Evolutionary conservation across 2,329 filamentous ascomycete species (phyloP).

Genomic region (Fusarium armeniacum): DNA sequence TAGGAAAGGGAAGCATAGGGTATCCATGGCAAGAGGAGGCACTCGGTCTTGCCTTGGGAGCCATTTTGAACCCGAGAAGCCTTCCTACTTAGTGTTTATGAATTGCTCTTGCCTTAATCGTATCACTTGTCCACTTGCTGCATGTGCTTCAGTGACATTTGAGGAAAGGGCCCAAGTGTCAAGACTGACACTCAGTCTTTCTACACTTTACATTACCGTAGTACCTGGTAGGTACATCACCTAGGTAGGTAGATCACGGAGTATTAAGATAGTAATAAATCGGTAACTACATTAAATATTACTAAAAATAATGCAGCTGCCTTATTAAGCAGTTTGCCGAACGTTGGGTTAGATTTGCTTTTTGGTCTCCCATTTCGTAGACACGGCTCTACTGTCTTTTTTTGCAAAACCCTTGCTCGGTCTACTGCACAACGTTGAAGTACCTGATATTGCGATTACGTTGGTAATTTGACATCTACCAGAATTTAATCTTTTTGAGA

Average conservation of each 20-base stretch:
- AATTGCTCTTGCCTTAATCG: slow-evolving; percentile 17
- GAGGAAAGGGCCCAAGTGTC: slow-evolving; percentile 4
- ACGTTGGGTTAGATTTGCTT: background rate
- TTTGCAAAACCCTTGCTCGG: background rate
- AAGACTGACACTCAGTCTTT: background rate
- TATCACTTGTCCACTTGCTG: background rate
- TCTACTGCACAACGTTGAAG: background rate
- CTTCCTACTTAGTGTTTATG: background rate
- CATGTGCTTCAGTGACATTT: background rate
- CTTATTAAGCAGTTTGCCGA: background rate
- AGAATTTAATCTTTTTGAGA: background rate
- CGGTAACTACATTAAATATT: background rate
- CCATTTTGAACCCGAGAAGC: background rate
- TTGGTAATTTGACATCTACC: background rate
- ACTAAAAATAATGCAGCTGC: background rate
- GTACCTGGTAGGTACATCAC: too few species aligned
- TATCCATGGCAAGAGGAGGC: background rate
- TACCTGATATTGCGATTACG: too few species aligned
- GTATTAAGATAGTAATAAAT: too few species aligned
- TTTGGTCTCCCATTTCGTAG: background rate
- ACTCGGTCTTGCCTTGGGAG: background rate
- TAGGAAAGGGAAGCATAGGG: background rate
- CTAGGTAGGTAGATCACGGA: too few species aligned
- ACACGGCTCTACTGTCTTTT: background rate
- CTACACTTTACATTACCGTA: background rate